A percentile compares a stretch with the other conserved stretches of the same genome.
These are phyloP conservation scores for Grigorovia jiainica DNA, from an alignment of 805 yeast species.

Conservation along the genomic window DNA sequence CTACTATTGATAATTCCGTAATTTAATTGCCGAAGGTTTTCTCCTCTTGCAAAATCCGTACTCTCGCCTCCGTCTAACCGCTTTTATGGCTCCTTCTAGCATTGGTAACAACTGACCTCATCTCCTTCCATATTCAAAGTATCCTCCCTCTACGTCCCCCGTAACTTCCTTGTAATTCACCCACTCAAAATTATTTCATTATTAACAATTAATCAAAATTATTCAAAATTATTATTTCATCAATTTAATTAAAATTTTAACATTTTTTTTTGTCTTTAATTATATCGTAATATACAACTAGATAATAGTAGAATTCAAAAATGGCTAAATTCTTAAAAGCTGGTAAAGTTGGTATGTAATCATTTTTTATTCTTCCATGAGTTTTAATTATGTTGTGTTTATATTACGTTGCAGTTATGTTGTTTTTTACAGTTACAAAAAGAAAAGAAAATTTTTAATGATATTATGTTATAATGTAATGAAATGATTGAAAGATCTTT, in stretches of 20 bases:
- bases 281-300: slow-evolving; percentile 6
- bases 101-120: background rate
- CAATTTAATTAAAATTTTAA: background rate
- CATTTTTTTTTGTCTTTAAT: background rate
- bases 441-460: too few relatives aligned
- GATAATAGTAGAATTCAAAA: slow-evolving; percentile 31
- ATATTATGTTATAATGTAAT: too few relatives aligned
- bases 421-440: too few relatives aligned
- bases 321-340: slow-evolving; percentile 99
- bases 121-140: background rate
- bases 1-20: too few relatives aligned
- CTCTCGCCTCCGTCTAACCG: too few relatives aligned
- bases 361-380: too few relatives aligned
- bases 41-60: too few relatives aligned
- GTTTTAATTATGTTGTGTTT: too few relatives aligned
- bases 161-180: background rate
- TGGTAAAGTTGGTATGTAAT: slow-evolving; percentile 80
- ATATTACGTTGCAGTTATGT: too few relatives aligned
- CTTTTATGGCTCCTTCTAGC: background rate
- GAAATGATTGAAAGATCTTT: too few relatives aligned
- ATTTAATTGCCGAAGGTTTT: too few relatives aligned
- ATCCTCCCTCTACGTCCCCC: background rate
- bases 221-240: background rate
- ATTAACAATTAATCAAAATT: too few relatives aligned
- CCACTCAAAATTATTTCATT: background rate